Evolutionary conservation across 2,329 filamentous ascomycete genomes (phyloP).

Genomic region (Aspergillus neoniger): DNA sequence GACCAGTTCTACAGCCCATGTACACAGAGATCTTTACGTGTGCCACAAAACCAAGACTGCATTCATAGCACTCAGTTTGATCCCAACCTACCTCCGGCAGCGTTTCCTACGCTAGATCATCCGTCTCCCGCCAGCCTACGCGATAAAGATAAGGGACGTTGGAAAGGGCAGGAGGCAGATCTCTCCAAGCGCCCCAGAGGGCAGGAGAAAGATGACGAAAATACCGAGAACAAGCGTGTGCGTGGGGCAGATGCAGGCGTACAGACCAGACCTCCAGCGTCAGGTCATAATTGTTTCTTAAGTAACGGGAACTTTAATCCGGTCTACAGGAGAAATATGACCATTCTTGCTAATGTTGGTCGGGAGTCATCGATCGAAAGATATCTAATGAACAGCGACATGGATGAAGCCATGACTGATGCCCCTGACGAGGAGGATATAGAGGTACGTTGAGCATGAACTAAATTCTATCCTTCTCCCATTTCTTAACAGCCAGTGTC

Average conservation of each 20-base stretch:
- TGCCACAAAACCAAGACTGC: slow-evolving; percentile 11
- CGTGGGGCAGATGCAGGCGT: slow-evolving; percentile 3
- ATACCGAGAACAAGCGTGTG: not conserved
- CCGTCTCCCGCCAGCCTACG: slow-evolving; percentile 8
- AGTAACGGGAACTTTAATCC: slow-evolving; percentile 34
- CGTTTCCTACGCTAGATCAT: slow-evolving; percentile 43
- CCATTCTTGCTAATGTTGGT: slow-evolving; percentile 16
- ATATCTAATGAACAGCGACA: slow-evolving; percentile 27
- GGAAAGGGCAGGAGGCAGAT: not conserved
- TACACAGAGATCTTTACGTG: slow-evolving; percentile 17
- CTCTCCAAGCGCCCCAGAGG: not conserved
- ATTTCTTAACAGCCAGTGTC: not conserved
- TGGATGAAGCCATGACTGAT: slow-evolving; percentile 13
- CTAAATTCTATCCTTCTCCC: too few relatives aligned
- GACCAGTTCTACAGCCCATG: slow-evolving; percentile 26
- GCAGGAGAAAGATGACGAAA: not conserved
- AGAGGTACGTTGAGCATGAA: slow-evolving; percentile 11
- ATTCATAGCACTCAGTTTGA: slow-evolving; percentile 35
- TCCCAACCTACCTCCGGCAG: slow-evolving; percentile 43
- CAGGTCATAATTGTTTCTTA: slow-evolving; percentile 26
- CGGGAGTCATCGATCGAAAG: slow-evolving; percentile 4
- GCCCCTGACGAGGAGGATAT: not conserved
- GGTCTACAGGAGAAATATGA: slow-evolving; percentile 33
- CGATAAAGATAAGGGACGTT: not conserved
- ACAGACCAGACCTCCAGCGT: slow-evolving; percentile 15